Conservation (phyloP, 768 basidiomycete species). For the Candolleomyces efflorescens region DNA sequence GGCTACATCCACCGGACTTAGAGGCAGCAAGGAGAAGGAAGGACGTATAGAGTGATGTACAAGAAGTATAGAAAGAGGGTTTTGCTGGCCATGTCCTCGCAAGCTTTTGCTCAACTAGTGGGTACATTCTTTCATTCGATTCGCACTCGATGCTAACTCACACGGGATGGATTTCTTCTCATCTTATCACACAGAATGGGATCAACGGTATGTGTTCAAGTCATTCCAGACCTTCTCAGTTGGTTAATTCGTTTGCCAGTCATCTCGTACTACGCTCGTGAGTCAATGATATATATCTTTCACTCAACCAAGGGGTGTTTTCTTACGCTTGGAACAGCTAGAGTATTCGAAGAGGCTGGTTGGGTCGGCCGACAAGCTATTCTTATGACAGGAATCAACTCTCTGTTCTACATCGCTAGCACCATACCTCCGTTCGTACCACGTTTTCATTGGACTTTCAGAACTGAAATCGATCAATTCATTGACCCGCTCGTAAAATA, state of each 20-base stretch:
- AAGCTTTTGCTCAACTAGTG: slow-evolving; percentile 88
- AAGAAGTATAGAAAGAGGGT: slow-evolving; percentile 78
- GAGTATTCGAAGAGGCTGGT: slow-evolving; percentile 91
- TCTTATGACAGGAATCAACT: slow-evolving; percentile 89
- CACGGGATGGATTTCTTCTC: too few species aligned
- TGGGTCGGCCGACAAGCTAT: slow-evolving; percentile 89
- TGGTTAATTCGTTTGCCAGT: slow-evolving; percentile 37
- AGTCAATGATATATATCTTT: slow-evolving; percentile 21
- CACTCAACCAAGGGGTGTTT: too few species aligned
- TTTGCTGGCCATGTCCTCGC: slow-evolving; percentile 88
- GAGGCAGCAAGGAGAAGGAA: slow-evolving; percentile 62
- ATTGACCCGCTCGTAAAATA: slow-evolving; percentile 20
- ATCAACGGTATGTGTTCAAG: slow-evolving; percentile 62
- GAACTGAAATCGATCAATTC: too few species aligned
- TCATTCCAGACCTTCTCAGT: background rate
- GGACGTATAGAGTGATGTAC: slow-evolving; percentile 78
- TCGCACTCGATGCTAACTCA: background rate
- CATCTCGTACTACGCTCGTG: slow-evolving; percentile 89
- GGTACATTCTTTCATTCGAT: slow-evolving; percentile 21
- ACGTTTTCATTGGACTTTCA: too few species aligned
- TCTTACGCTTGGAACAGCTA: slow-evolving; percentile 7
- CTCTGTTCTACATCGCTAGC: slow-evolving; percentile 66
- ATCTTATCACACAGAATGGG: slow-evolving; percentile 85
- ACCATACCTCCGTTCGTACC: slow-evolving; percentile 64
- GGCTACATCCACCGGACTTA: slow-evolving; percentile 16